Base-by-base conservation (phyloP, 2,329 filamentous ascomycete genomes). In the Ophiocordyceps camponoti-rufipedis region DNA sequence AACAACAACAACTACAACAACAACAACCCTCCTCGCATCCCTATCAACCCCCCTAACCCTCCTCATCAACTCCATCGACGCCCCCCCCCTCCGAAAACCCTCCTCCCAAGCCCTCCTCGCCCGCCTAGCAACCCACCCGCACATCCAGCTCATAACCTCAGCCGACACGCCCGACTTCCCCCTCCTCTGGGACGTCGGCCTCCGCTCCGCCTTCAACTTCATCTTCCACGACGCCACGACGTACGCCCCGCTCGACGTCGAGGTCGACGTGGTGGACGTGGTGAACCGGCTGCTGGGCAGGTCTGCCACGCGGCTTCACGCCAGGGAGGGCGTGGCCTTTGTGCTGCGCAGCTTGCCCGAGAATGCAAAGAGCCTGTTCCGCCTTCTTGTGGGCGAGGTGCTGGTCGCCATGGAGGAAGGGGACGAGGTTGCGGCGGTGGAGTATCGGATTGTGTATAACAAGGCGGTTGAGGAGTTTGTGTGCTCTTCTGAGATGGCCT, bases 401-500 rank as follows among this genome's bases (percentile, higher is more conserved):
- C 68, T 98, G 39, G 76, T 81, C 16, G 71, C 79, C 29, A 72
- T 79, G 60, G 75, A 77, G 49, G 79, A 79, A 7, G 59, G 60
- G 4, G 66, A 62, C 0, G 64, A 58, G 2, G 72, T 74, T 32
- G 70, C 76, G 2, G 87, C 84, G 0, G 78, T 98, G 14, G 89
- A 96, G 64, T 96, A 95, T 59, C 73, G 86, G 19, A 80, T 86
- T 53, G 62, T 98, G 51, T 98, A 96, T 58, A 87, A 94, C 59
- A 95, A 94, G 66, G 88, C 91, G 2, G 82, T 89, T 5, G 88
- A 95, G 63, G 87, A 94, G 57, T 96, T 98, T 61, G 91, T 98
- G 44, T 95, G 89, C 60, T 91, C 85, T 54, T 94, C 84, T 48
- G 91, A 96, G 65, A 87, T 96, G 74, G 87, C 85, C 50, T 96